Conservation (phyloP, 768 basidiomycete species). For the Kwoniella dejecticola region DNA sequence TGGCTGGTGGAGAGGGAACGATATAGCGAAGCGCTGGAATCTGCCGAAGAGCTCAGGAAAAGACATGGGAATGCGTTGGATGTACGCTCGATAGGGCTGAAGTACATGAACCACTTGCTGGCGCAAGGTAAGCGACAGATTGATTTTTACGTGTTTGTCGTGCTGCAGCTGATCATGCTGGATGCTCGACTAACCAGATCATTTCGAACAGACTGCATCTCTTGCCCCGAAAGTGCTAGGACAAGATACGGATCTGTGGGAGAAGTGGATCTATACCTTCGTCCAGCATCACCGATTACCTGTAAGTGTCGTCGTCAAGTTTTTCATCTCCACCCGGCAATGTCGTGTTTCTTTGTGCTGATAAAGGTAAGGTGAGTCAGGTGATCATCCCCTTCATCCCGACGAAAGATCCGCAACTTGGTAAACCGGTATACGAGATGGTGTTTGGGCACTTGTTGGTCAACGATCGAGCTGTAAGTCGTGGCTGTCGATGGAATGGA, state of each 20-base stretch:
- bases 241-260: constrained; percentile 80
- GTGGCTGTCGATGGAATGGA: too few relatives aligned
- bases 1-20: constrained; percentile 85
- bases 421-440: constrained; percentile 90
- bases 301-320: constrained; percentile 61
- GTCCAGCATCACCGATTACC: constrained; percentile 76
- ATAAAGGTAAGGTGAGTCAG: too few relatives aligned
- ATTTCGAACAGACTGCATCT: constrained; percentile 76
- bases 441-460: constrained; percentile 81
- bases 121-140: constrained; percentile 65
- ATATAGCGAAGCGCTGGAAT: constrained; percentile 86
- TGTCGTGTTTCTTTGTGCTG: neutral
- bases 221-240: constrained; percentile 84
- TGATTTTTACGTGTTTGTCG: too few relatives aligned
- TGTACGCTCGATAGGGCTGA: constrained; percentile 68
- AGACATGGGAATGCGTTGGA: constrained; percentile 58
- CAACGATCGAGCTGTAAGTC: constrained; percentile 69
- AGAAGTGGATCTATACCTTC: constrained; percentile 90
- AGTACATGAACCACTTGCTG: constrained; percentile 83
- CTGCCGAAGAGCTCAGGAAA: constrained; percentile 68
- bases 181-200: too few relatives aligned
- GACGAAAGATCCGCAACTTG: constrained; percentile 74
- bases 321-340: neutral
- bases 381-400: constrained; percentile 87
- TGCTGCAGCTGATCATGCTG: too few relatives aligned